These are phyloP conservation scores for Nicotiana attenuata DNA, from an alignment of 257 asterid species.

Conservation along the genomic window DNA sequence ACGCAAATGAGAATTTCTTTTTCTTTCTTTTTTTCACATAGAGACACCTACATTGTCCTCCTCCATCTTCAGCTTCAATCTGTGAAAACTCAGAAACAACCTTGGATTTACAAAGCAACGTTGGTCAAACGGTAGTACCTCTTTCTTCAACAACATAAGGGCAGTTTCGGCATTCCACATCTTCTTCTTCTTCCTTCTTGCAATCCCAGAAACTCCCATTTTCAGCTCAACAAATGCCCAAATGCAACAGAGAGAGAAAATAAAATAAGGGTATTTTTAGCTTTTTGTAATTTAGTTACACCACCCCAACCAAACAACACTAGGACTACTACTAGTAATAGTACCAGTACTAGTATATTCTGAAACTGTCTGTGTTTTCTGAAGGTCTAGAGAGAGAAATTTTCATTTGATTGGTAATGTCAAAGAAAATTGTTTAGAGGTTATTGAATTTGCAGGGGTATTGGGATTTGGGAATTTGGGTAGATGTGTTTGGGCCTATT, in stretches of 20 bases:
- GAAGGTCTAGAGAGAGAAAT: background rate
- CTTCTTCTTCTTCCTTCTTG: slow-evolving; percentile 7
- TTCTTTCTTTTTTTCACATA: background rate
- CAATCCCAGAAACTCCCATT: background rate
- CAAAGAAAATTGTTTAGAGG: slow-evolving; percentile 20
- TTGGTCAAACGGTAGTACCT: slow-evolving; percentile 24
- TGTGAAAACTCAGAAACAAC: slow-evolving; percentile 38
- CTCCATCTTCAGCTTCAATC: slow-evolving; percentile 18
- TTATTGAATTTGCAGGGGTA: slow-evolving; percentile 16
- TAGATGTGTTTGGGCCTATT: slow-evolving; percentile 16
- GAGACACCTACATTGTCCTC: slow-evolving; percentile 36
- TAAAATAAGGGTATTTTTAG: background rate
- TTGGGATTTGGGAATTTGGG: slow-evolving; percentile 34
- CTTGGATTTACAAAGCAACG: slow-evolving; percentile 33
- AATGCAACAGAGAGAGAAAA: background rate
- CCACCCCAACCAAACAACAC: background rate
- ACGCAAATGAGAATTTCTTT: slow-evolving; percentile 25
- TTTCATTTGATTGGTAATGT: slow-evolving; percentile 17
- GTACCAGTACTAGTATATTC: slow-evolving; percentile 5
- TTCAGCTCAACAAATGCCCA: background rate
- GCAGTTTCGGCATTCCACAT: slow-evolving; percentile 35
- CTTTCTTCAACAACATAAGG: slow-evolving; percentile 30
- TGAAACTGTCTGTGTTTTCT: slow-evolving; percentile 3
- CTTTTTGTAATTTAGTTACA: background rate
- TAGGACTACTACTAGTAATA: background rate